phyloP scores from a whole-genome alignment of 2,329 filamentous ascomycete species.

The Calcarisporium arbuscula region DNA sequence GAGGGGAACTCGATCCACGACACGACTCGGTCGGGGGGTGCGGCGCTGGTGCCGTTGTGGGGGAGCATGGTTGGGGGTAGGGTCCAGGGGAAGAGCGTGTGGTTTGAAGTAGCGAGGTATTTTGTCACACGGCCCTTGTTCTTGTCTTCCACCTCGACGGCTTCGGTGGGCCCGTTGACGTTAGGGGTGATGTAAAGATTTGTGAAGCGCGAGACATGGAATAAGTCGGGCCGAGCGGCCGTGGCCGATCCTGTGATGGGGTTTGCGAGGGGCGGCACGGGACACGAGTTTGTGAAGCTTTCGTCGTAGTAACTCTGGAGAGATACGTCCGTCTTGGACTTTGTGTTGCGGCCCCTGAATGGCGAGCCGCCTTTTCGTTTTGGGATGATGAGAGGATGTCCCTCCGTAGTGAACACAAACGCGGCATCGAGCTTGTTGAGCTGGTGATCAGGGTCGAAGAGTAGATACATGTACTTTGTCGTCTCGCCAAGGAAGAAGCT shows the following conservation, averaged over 20 bases:
- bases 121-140: constrained; percentile 33
- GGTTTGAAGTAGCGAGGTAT: constrained; percentile 58
- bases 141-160: constrained; percentile 36
- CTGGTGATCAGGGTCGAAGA: constrained; percentile 81
- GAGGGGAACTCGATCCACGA: constrained; percentile 60
- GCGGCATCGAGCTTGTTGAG: constrained; percentile 81
- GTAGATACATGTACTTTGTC: constrained; percentile 87
- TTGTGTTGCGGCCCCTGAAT: constrained; percentile 4
- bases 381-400: constrained; percentile 85
- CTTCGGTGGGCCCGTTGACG: constrained; percentile 41
- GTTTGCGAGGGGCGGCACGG: constrained; percentile 49
- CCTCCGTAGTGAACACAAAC: constrained; percentile 93
- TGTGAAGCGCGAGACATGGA: constrained; percentile 81
- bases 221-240: constrained; percentile 74
- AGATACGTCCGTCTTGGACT: constrained; percentile 10
- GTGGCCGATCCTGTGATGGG: constrained; percentile 73
- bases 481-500: constrained; percentile 98
- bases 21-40: constrained; percentile 63
- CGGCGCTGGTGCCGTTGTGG: constrained; percentile 67
- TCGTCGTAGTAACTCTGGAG: constrained; percentile 33
- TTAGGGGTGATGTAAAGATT: constrained; percentile 72
- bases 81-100: constrained; percentile 91
- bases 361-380: constrained; percentile 16
- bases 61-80: constrained; percentile 71
- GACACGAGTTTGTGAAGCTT: constrained; percentile 57